Evolutionary conservation across 2,329 filamentous ascomycete genomes (phyloP).

Genomic region (Nemania sp.): DNA sequence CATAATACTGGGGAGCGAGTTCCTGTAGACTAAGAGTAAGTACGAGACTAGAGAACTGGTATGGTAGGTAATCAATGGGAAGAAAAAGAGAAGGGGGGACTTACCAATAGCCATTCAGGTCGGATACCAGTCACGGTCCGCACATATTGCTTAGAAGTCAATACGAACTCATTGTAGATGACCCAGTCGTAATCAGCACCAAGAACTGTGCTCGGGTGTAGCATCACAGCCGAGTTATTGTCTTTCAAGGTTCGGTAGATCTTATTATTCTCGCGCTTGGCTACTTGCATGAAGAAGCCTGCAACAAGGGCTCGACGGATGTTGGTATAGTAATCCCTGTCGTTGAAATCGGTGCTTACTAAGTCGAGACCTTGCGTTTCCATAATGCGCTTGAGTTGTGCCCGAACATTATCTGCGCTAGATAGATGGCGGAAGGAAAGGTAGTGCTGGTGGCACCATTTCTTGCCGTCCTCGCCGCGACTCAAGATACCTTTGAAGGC

Average conservation of each 20-base stretch:
- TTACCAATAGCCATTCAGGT: slow-evolving; percentile 92
- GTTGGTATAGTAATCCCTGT: slow-evolving; percentile 98
- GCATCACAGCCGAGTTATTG: slow-evolving; percentile 89
- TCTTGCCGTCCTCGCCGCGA: slow-evolving; percentile 77
- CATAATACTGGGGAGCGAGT: slow-evolving; percentile 93
- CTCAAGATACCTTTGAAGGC: slow-evolving; percentile 85
- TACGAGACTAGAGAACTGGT: slow-evolving; percentile 1
- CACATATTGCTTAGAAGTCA: slow-evolving; percentile 98
- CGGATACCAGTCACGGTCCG: slow-evolving; percentile 91
- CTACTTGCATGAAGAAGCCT: slow-evolving; percentile 99
- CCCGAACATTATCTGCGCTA: slow-evolving; percentile 92
- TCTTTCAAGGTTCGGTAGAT: slow-evolving; percentile 97
- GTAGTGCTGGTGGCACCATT: slow-evolving; percentile 98
- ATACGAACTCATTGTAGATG: slow-evolving; percentile 97
- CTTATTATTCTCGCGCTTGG: slow-evolving; percentile 91
- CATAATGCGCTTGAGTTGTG: slow-evolving; percentile 96
- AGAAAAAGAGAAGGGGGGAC: slow-evolving; percentile 47
- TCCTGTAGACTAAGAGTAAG: slow-evolving; percentile 71
- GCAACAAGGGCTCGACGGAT: slow-evolving; percentile 91
- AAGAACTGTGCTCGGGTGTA: slow-evolving; percentile 93
- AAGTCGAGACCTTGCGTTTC: slow-evolving; percentile 89
- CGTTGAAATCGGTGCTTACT: slow-evolving; percentile 87
- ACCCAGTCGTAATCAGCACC: slow-evolving; percentile 95
- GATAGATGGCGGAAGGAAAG: slow-evolving; percentile 88
- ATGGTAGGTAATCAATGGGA: background rate